Percentiles rank a stretch among this genome's conserved stretches.
phyloP scores from a whole-genome alignment of 108 stramenopile species.

The Pelagomonas calceolata region DNA sequence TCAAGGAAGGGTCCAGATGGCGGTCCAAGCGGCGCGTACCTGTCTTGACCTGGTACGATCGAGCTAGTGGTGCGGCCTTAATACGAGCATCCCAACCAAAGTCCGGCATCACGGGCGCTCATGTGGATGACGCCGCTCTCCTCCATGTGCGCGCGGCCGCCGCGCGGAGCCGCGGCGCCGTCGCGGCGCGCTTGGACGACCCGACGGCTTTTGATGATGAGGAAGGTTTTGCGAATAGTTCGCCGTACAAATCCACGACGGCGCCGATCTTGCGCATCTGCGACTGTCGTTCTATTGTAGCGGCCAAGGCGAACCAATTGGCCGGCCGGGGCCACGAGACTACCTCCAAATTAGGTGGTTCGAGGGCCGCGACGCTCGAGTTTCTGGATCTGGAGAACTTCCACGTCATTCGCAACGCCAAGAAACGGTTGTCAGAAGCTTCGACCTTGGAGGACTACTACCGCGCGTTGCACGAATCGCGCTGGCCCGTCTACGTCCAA shows the following conservation, averaged over 20 bases:
- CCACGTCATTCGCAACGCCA: slow-evolving; percentile 71
- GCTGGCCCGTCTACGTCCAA: slow-evolving; percentile 77
- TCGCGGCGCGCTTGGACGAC: no score
- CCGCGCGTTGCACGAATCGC: slow-evolving; percentile 70
- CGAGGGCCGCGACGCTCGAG: background rate
- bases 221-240: no score
- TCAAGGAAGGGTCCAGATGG: background rate
- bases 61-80: background rate
- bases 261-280: background rate
- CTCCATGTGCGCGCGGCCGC: background rate
- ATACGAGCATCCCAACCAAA: background rate
- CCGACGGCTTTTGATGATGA: no score
- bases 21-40: background rate
- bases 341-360: background rate
- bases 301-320: background rate
- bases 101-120: background rate
- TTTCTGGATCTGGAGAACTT: slow-evolving; percentile 78
- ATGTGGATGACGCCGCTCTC: background rate
- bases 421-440: slow-evolving; percentile 48
- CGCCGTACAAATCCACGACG: no score
- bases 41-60: background rate
- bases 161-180: no score
- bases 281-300: background rate
- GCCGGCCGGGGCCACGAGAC: background rate
- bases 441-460: slow-evolving; percentile 23